Evolutionary conservation across 2,329 filamentous ascomycete species (phyloP), one percentile per base, ranked within the genome.

Genomic region (Pseudonectria buxi): DNA sequence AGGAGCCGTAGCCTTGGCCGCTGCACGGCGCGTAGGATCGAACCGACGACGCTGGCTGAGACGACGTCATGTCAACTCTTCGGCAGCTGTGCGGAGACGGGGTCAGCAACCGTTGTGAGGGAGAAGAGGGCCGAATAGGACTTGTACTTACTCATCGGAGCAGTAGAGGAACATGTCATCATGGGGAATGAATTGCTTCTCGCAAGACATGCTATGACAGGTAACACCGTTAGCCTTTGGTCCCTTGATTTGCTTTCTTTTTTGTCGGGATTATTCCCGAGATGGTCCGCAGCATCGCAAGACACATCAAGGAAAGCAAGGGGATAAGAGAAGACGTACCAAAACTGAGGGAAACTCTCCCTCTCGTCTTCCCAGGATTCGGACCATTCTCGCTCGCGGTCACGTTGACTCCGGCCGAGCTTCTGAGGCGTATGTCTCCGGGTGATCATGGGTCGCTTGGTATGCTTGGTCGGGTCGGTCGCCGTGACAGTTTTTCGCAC

Each of bases 281-380:
- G 18, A 5, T 22, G 18, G 18, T 9, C 18, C 18, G 18, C 18
- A 22, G 15, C 18, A 36, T 33, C 28, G 36, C 31, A 10, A 26
- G 15, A 22, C 15, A 33, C 35, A 38, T 30, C 30, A 42, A 35
- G 26, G 28, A 31, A 16, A 31, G n/a, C 15, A 43, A 28, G 9
- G 39, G 33, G 35, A 28, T 37, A 36, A 36, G 44, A 39, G 32
- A 36, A 46, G 38, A 71, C 74, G 39, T 69, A 81, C 77, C 77
- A 81, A 52, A 68, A 81, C 54, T 80, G 76, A 14, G 76, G 76
- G 44, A 81, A 81, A 57, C 71, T 77, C 51, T 81, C 76, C 36
- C 74, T 65, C 50, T 78, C 75, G 36, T 78, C 70, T 35, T 74
- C 69, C 55, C 64, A 74, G 54, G 64, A 66, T 25, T 72, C 69